Percentiles rank a stretch among this genome's conserved stretches.
These are phyloP conservation scores for Cryptococcus sp. DNA, from an alignment of 1,284 basidiomycete genomes.

Conservation along the genomic window DNA sequence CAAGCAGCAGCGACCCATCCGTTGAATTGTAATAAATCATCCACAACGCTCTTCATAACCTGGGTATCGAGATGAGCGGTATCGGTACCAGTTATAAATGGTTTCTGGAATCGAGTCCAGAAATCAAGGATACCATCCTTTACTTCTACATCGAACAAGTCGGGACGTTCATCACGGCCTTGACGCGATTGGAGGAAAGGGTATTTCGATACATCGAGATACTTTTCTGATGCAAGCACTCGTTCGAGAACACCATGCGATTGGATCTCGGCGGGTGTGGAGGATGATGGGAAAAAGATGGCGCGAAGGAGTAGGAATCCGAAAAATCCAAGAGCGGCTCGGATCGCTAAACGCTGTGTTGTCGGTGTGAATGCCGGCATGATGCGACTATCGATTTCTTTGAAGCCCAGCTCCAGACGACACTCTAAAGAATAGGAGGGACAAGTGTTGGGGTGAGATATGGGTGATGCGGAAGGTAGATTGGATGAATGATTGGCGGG, in stretches of 20 bases:
- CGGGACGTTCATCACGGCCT: slow-evolving; percentile 74
- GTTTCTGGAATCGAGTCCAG: slow-evolving; percentile 84
- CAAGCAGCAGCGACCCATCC: slow-evolving; percentile 99
- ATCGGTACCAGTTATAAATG: slow-evolving; percentile 74
- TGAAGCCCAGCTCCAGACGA: too few relatives aligned
- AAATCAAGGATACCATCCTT: slow-evolving; percentile 73
- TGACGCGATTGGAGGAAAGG: slow-evolving; percentile 79
- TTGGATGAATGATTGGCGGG: too few relatives aligned
- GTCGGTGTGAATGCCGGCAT: slow-evolving; percentile 27
- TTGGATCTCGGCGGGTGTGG: slow-evolving; percentile 56
- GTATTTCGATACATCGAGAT: slow-evolving; percentile 78
- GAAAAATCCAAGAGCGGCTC: slow-evolving; percentile 35
- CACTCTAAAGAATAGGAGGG: too few relatives aligned
- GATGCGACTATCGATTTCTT: not conserved
- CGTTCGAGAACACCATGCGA: slow-evolving; percentile 78
- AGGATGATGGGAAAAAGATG: slow-evolving; percentile 32
- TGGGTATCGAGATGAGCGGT: slow-evolving; percentile 84
- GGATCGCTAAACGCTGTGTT: slow-evolving; percentile 39
- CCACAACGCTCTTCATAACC: slow-evolving; percentile 76
- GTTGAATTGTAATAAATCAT: slow-evolving; percentile 83
- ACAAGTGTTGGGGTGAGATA: too few relatives aligned
- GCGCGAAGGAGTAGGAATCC: slow-evolving; percentile 38
- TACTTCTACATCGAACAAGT: slow-evolving; percentile 72
- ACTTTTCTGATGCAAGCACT: slow-evolving; percentile 76
- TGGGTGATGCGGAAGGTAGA: too few relatives aligned